Evolutionary conservation across 805 yeast species (phyloP), one percentile per base, ranked within the genome.

Genomic region (Ogataea philodendri): DNA sequence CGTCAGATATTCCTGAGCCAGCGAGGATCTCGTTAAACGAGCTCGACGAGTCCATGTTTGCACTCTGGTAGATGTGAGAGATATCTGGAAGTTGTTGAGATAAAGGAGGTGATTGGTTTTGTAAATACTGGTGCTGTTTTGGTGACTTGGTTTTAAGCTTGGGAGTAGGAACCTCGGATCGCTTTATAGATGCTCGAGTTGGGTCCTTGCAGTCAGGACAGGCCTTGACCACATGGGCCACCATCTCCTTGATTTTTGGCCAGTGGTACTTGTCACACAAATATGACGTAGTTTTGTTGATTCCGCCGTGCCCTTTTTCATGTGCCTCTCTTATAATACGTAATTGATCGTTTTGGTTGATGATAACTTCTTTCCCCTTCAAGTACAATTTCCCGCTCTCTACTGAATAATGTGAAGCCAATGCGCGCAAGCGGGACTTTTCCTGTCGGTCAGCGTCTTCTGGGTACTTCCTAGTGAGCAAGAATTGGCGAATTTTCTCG

Each of bases 161-260:
- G 13, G 40, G 35, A 15, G 41, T 35, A 7, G 44, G 46, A 2
- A 44, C 44, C 20, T 39, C 42, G 9, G 51, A 44, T 13, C 54
- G 32, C 23, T 44, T 44, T 5, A 40, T 13, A 8, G 50, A 45
- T 5, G 50, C 21, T 3, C 46, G 37, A 1, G 46, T 45, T 1
- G 55, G 69, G 42, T 77, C 81, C 22, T 35, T 67, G 58, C 97
- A 90, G 32, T 77, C 81, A 2, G 70, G 66, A 57, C 97, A 93
- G 41, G 78, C 74, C 36, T 81, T 69, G 35, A 89, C 79, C 1
- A 86, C 90, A 19, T 78, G 76, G 1, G 84, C 79, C 1, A 85
- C 96, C 0, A 96, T 86, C 38, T 78, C 87, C 60, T 93, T 89
- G 45, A 90, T 84, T 33, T 95, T 74, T 1, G 87, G 76, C 97